A percentile compares a stretch with the other conserved stretches of the same genome.
Conservation (phyloP, 305 asterid genomes). For the Striga hermonthica region DNA sequence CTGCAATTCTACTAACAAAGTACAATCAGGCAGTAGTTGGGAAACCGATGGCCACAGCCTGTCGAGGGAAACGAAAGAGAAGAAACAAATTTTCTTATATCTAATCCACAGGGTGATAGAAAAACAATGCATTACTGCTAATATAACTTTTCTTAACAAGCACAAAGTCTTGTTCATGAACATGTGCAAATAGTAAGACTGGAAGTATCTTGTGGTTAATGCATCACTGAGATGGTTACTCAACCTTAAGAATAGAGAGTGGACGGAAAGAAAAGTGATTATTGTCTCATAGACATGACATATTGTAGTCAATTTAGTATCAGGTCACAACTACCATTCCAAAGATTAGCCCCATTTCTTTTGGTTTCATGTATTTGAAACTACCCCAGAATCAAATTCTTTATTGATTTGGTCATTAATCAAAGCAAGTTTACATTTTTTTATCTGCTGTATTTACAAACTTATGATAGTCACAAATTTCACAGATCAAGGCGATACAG, state of each 20-base stretch:
- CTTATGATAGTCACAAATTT: background rate
- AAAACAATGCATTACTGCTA: background rate
- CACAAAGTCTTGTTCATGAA: background rate
- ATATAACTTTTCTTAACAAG: background rate
- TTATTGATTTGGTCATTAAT: background rate
- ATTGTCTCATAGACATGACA: too few species aligned
- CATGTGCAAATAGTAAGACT: background rate
- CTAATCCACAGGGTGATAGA: background rate
- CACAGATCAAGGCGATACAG: background rate
- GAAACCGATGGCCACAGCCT: background rate
- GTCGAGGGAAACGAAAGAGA: background rate
- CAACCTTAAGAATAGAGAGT: too few species aligned
- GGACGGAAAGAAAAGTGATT: background rate
- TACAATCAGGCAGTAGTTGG: background rate
- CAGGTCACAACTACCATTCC: background rate
- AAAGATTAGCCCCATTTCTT: background rate
- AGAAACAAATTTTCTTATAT: background rate
- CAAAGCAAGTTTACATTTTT: background rate
- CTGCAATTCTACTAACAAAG: too few species aligned
- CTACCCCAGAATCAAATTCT: background rate
- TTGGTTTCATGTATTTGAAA: background rate
- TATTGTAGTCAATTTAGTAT: background rate
- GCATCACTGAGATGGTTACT: background rate
- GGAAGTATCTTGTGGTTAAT: background rate
- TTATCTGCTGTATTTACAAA: background rate